Base-by-base conservation (phyloP, 441 rosid genomes). In the Viola pubescens region DNA sequence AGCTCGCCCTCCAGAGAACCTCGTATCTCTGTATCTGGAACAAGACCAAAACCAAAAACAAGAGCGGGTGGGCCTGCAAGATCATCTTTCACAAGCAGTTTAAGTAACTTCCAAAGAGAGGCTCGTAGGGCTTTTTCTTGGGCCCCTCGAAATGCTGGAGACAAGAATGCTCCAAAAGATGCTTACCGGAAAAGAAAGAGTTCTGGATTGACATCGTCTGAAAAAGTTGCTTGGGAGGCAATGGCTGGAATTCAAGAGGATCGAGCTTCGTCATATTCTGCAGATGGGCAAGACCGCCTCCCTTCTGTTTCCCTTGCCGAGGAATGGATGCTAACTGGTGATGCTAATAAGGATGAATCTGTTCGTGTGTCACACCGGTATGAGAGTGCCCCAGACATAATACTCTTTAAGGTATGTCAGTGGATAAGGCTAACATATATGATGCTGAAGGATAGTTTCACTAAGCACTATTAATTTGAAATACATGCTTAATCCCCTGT, bases 41-140 rank as follows among this genome's bases (percentile, higher is more conserved):
- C 88, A 73, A 77, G 89, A 70, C 79, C 81, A 59, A 86, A 82
- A 73, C 89, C 86, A 46, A 94, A 86, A 77, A 44, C 72, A 37
- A 81, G 80, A 79, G 61, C 81, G 54, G 85, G 79, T 63, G 82
- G 52, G 39, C 77, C 89, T 52, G 73, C 77, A 47, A 83, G 73
- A 84, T 76, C 82, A 58, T 81, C 95, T 58, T 89, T 94, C 69
- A 73, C 89, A 48, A 89, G 79, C 76, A 89, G 97, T 80, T 80
- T 89, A 77, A 94, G 82, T 77, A 88, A 85, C 81, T 80, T 94
- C 72, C 96, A 90, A 68, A 94, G 86, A 72, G 97, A 85, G 85
- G 97, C 97, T 62, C 96, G 99, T 16, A 82, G 96, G 69, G 99
- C 97, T 71, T 90, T 94, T 73, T 90, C 99, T 69, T 90, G 99